Evolutionary conservation across 176 grass and related monocot species (phyloP), one percentile per base, ranked within the genome.

Genomic region (Oryza nivara): DNA sequence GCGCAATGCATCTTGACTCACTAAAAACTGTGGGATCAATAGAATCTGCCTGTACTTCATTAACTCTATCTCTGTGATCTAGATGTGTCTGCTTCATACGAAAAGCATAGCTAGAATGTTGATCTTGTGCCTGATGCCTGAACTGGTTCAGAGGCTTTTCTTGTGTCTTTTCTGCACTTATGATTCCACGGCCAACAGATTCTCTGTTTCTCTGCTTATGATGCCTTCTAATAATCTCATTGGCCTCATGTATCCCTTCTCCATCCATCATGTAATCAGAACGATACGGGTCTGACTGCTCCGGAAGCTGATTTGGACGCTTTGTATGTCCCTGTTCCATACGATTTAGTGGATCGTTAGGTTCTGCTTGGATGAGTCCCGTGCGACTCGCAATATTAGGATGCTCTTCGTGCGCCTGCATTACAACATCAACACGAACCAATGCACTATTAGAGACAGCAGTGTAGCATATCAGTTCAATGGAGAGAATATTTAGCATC

Each of bases 81-180:
- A 78, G 65, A 77, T 70, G 38, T 78, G 83, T 7, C 9, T 78
- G 49, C 2, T 63, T 78, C 60, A 38, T 34, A 78, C 1, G 1
- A 71, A 70, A 17, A 60, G 22, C 32, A 36, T 35, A 77, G 66
- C 49, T 69, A 40, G 81, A 73, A 80, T 6, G 20, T 35, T 56
- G 23, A 67, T 74, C 69, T 74, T 84, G 75, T n/a, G 19, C 60
- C 68, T 79, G 81, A 73, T 84, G 87, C 19, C 46, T 17, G 38
- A 76, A 72, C 66, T 84, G 69, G 47, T 80, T 80, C 48, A 68
- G 64, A 75, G 76, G 47, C 38, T 74, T 64, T 68, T 25, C 54
- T 16, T 80, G 69, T 68, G 58, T 73, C 25, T 60, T 79, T 47
- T 88, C 75, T 47, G 38, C 70, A 80, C 26, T 61, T 61, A 74